phyloP scores from a whole-genome alignment of 148 eudicot genomes.

The Diospyros kaki region DNA sequence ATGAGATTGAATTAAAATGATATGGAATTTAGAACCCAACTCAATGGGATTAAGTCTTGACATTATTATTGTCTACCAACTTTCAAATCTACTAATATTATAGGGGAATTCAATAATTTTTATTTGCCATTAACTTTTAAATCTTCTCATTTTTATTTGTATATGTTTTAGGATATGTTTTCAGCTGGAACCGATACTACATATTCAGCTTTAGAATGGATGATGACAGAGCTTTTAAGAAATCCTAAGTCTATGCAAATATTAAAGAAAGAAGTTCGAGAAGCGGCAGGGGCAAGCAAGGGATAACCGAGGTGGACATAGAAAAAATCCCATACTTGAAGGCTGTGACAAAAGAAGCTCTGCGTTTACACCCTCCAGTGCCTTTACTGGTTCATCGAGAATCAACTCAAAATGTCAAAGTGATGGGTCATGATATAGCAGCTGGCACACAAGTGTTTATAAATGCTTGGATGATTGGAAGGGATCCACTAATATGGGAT shows the following conservation, averaged over 20 bases:
- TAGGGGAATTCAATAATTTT: not conserved
- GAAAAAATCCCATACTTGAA: constrained; percentile 39
- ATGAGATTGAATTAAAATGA: no score
- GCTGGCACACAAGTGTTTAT: constrained; percentile 19
- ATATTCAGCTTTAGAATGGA: constrained; percentile 41
- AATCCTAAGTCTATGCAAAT: constrained; percentile 28
- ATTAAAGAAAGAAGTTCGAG: constrained; percentile 37
- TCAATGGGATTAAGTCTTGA: no score
- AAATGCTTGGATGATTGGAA: constrained; percentile 35
- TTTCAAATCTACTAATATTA: no score
- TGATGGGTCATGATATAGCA: constrained; percentile 34
- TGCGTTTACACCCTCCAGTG: constrained; percentile 28
- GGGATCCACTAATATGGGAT: constrained; percentile 30
- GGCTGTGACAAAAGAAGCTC: constrained; percentile 38
- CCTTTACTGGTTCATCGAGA: constrained; percentile 25
- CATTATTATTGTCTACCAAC: no score
- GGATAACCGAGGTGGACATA: constrained; percentile 33
- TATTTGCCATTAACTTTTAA: no score
- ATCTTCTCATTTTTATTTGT: not conserved
- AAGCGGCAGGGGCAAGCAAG: constrained; percentile 16
- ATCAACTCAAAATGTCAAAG: constrained; percentile 17
- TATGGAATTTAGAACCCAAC: no score
- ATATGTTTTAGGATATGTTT: constrained; percentile 36
- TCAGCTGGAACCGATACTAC: constrained; percentile 47
- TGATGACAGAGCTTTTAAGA: constrained; percentile 39